These are phyloP conservation scores for Backusella luteola DNA, from an alignment of 192 early-diverging fungal species.

Conservation along the genomic window DNA sequence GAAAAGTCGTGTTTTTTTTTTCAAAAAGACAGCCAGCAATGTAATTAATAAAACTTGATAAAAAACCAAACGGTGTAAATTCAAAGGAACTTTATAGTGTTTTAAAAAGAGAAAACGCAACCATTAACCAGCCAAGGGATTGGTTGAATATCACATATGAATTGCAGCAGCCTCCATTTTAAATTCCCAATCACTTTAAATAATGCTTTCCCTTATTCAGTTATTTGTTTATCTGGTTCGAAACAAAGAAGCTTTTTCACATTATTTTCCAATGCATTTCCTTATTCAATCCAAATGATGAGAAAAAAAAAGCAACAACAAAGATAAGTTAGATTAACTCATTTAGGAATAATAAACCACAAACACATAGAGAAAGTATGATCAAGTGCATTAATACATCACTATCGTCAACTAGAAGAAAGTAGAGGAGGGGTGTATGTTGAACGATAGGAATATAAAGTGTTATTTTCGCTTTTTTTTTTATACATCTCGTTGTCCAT, in stretches of 20 bases:
- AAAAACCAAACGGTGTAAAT: no score
- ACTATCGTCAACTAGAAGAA: not conserved
- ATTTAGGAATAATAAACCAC: not conserved
- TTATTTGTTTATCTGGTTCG: not conserved
- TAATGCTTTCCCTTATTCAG: not conserved
- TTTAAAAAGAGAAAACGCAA: slow-evolving; percentile 20
- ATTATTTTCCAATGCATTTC: not conserved
- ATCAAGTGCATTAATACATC: not conserved
- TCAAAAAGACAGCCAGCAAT: no score
- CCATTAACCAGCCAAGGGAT: slow-evolving; percentile 49
- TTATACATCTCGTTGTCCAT: not conserved
- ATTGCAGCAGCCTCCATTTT: not conserved
- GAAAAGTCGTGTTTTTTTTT: no score
- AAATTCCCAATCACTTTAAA: not conserved
- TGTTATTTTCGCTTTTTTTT: not conserved
- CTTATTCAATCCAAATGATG: not conserved
- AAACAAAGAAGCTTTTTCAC: not conserved
- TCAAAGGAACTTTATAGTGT: no score
- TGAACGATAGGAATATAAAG: not conserved
- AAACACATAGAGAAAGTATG: not conserved
- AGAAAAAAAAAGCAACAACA: not conserved
- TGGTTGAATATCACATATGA: slow-evolving; percentile 36
- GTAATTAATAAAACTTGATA: no score
- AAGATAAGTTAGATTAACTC: not conserved
- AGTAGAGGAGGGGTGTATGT: not conserved